These are phyloP conservation scores for Aspergillus phoenicis DNA, from an alignment of 2,329 filamentous ascomycete species.

Conservation along the genomic window DNA sequence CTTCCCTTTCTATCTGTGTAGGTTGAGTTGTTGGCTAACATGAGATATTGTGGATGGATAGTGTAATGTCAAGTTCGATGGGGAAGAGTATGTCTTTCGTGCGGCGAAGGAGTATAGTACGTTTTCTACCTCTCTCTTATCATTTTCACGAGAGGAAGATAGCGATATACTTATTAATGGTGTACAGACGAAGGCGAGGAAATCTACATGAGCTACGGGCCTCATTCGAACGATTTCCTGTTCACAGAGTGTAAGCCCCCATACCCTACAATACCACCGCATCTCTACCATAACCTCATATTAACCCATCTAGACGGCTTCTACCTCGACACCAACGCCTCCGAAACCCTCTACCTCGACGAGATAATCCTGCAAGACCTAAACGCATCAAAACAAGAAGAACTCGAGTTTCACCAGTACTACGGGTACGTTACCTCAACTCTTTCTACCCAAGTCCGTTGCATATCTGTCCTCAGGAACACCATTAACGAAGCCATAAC, in stretches of 20 bases:
- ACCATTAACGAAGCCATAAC: not conserved
- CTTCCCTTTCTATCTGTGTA: not conserved
- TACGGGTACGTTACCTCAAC: slow-evolving; percentile 36
- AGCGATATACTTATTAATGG: not conserved
- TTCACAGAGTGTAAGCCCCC: slow-evolving; percentile 44
- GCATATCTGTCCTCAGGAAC: no score
- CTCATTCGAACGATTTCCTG: slow-evolving; percentile 48
- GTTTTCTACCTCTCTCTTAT: not conserved
- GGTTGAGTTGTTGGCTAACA: not conserved
- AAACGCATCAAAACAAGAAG: slow-evolving; percentile 31
- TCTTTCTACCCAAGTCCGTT: no score
- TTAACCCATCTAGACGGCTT: slow-evolving; percentile 42
- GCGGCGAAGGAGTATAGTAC: slow-evolving; percentile 39
- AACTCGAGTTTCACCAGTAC: slow-evolving; percentile 41
- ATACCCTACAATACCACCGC: not conserved
- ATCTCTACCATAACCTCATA: not conserved
- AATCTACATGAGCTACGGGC: slow-evolving; percentile 48
- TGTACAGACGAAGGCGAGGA: slow-evolving; percentile 43
- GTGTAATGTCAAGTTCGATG: slow-evolving; percentile 45
- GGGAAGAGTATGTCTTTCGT: slow-evolving; percentile 37
- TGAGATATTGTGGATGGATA: slow-evolving; percentile 13
- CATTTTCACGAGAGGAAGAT: no score
- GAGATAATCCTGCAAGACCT: slow-evolving; percentile 43
- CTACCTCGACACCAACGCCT: slow-evolving; percentile 43
- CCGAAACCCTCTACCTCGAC: slow-evolving; percentile 46